Percentiles rank a stretch among this genome's conserved stretches.
Conservation (phyloP, 192 early-diverging fungal species). For the Fimicolochytrium jonesii region DNA sequence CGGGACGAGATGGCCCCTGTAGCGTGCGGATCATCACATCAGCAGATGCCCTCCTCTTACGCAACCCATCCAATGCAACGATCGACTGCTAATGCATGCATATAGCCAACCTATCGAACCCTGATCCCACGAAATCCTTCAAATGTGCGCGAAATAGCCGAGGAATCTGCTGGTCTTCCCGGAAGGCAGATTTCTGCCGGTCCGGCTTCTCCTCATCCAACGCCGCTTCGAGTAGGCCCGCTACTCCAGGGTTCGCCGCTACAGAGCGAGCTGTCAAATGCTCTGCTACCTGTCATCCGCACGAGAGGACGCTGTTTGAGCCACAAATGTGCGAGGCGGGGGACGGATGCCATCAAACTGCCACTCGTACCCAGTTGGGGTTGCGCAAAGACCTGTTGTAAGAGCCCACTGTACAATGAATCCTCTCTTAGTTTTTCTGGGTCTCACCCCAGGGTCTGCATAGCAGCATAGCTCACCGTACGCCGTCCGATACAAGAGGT, state of each 20-base stretch:
- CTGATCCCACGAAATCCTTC: slow-evolving; percentile 72
- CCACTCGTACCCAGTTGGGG: slow-evolving; percentile 74
- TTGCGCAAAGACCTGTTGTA: slow-evolving; percentile 74
- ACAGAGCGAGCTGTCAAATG: slow-evolving; percentile 45
- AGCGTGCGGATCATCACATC: background rate
- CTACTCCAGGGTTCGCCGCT: slow-evolving; percentile 9
- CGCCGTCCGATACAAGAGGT: slow-evolving; percentile 60
- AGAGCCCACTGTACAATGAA: slow-evolving; percentile 38
- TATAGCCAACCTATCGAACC: slow-evolving; percentile 85
- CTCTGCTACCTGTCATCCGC: slow-evolving; percentile 41
- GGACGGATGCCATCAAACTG: slow-evolving; percentile 58
- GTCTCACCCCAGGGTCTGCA: background rate
- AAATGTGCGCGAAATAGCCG: slow-evolving; percentile 68
- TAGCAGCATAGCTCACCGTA: slow-evolving; percentile 37
- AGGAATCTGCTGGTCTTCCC: slow-evolving; percentile 73
- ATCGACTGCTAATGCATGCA: too few species aligned
- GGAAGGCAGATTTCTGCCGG: slow-evolving; percentile 70
- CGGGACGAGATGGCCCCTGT: slow-evolving; percentile 80
- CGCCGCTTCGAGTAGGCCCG: background rate
- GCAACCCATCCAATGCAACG: background rate
- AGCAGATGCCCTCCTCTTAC: background rate
- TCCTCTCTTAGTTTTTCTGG: background rate
- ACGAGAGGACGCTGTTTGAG: background rate
- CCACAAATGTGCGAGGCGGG: background rate
- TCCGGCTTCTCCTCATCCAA: slow-evolving; percentile 27